Evolutionary conservation across 2,329 filamentous ascomycete species (phyloP), one percentile per base, ranked within the genome.

Genomic region (Fusarium sp.): DNA sequence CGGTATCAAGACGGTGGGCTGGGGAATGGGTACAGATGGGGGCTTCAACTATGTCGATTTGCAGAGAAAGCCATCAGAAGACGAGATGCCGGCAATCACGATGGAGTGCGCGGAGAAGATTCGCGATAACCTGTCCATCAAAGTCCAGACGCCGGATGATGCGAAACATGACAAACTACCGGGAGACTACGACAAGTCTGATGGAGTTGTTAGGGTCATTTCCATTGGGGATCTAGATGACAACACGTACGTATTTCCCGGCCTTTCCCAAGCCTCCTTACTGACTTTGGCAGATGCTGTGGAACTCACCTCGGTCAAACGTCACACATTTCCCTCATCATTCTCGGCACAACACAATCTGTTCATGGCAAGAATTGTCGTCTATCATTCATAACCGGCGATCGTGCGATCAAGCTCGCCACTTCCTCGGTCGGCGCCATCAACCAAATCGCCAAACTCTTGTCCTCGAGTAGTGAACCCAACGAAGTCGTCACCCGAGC

Each of bases 361-460:
- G 74, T 79, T 1, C 77, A 78, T 6, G 75, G 76, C 0, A 79
- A 75, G n/a, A 78, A 78, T 50, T 77, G 71, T 3, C 77, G 77
- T 2, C 57, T 79, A 1, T 78, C 73, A 6, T 79, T 79, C 46
- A 74, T 76, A 1, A 64, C 70, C 0, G 77, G 77, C 0, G 76
- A 79, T 7, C 66, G 76, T 10, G 77, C 76, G 24, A 74, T 79
- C 24, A 55, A 51, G 2, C 47, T 76, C 0, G 76, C 77, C 0
- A 66, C 60, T 0, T 60, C 67, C 1, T 75, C 77, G 2, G 65
- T 77, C 16, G 42, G 63, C 3, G 77, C 75, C 4, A 53, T 77
- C 16, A 57, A 61, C 22, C 53, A 73, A 24, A 57, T 77, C 2
- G 76, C 76, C 6, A 76, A 69, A 40, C 65, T 77, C 16, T 58